phyloP scores from a whole-genome alignment of 345 rosid genomes.

The Rhodomyrtus tomentosa region DNA sequence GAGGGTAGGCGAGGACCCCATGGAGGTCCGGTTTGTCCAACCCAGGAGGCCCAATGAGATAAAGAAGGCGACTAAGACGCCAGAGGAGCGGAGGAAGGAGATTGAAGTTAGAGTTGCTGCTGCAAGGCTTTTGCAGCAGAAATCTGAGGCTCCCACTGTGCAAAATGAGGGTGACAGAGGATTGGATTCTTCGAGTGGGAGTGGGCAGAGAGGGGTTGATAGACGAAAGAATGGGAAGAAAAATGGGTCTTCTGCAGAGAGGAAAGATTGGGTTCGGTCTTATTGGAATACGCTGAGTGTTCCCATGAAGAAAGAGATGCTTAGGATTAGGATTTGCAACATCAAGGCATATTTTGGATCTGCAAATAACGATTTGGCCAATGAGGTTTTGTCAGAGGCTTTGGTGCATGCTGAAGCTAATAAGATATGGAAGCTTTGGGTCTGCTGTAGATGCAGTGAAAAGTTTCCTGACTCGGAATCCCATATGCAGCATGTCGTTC shows the following conservation, averaged over 20 bases:
- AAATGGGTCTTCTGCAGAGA: slow-evolving; percentile 41
- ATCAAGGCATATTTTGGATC: slow-evolving; percentile 48
- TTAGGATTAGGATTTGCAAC: slow-evolving; percentile 49
- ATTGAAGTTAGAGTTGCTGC: slow-evolving; percentile 96
- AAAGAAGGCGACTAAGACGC: slow-evolving; percentile 83
- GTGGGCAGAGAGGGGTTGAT: slow-evolving; percentile 54
- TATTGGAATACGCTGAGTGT: slow-evolving; percentile 65
- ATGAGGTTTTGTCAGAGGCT: slow-evolving; percentile 53
- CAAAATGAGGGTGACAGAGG: slow-evolving; percentile 35
- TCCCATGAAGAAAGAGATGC: slow-evolving; percentile 49
- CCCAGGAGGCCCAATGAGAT: slow-evolving; percentile 85
- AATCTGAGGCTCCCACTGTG: slow-evolving; percentile 31
- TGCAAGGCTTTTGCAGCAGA: slow-evolving; percentile 78
- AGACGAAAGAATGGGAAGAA: slow-evolving; percentile 69
- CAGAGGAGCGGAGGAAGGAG: slow-evolving; percentile 88
- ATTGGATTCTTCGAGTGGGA: slow-evolving; percentile 24
- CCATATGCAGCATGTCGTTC: slow-evolving; percentile 74
- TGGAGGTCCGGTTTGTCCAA: slow-evolving; percentile 68
- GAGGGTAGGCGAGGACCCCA: slow-evolving; percentile 75
- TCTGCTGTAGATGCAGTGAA: slow-evolving; percentile 54
- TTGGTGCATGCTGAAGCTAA: slow-evolving; percentile 40
- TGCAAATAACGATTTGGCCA: slow-evolving; percentile 46
- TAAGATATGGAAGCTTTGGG: slow-evolving; percentile 77
- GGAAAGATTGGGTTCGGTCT: slow-evolving; percentile 48
- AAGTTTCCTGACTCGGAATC: slow-evolving; percentile 52